Evolutionary conservation across 2,329 filamentous ascomycete species (phyloP), one percentile per base, ranked within the genome.

Genomic region (Mariannaea sp.): DNA sequence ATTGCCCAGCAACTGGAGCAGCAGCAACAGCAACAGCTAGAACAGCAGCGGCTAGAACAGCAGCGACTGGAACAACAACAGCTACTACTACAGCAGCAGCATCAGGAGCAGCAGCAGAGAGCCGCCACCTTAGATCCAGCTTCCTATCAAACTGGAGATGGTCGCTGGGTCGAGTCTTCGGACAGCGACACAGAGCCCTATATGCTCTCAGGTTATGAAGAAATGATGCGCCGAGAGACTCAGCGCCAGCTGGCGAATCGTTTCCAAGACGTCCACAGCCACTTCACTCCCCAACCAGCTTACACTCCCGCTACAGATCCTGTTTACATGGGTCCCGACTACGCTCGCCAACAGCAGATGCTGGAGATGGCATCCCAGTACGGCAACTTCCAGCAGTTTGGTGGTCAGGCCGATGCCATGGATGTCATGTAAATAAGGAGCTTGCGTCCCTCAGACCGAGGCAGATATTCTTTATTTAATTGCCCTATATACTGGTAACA

Each of bases 181-280:
- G 73, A 65, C 58, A 71, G 39, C 4, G 78, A 82, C 56, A 84
- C 82, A 32, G 90, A 95, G 71, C 91, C 91, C 0, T 96, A 96
- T 72, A 95, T 96, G 82, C 71, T 83, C 41, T 87, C 84, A 6
- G 92, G 92, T 12, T 96, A 96, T 68, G 88, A 90, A 65, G 78
- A 83, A 66, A 74, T 89, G 52, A 84, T 87, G 53, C 77, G 79
- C 53, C 78, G 83, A 48, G 86, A 89, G 65, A 84, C 86, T 57
- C 80, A 87, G 62, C 67, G 65, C 29, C 59, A 70, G 33, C 58
- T 72, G 53, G 66, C 72, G 47, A 65, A 64, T 41, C 65, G 65
- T 26, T 61, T 71, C 5, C 76, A 74, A 58, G 72, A 76, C 40
- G 68, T 73, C 33, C 79, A 79, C 60, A 73, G 69, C 38, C 75